Percentiles rank a stretch among this genome's conserved stretches.
These are phyloP conservation scores for sunflower (Helianthus annuus) DNA, from an alignment of 129 eudicot species.

Conservation along the genomic window DNA sequence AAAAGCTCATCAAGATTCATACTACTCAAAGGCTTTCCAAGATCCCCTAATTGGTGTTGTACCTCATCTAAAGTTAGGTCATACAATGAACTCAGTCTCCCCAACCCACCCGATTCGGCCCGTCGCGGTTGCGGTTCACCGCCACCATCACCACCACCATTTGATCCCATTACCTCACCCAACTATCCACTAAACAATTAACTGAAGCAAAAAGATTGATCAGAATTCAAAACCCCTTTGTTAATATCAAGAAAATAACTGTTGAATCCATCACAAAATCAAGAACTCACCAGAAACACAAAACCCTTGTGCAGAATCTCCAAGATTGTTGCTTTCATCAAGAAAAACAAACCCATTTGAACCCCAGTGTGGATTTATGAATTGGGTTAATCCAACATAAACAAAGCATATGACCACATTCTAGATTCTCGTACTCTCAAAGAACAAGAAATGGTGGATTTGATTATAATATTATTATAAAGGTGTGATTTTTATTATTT, in stretches of 20 bases:
- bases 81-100: conserved; percentile 63
- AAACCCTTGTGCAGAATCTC: conserved; percentile 25
- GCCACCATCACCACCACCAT: conserved; percentile 37
- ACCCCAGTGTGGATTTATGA: conserved; percentile 20
- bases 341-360: conserved; percentile 7
- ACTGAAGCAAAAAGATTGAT: not conserved
- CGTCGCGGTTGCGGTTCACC: conserved; percentile 21
- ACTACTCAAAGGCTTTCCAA: conserved; percentile 74
- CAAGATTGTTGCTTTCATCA: conserved; percentile 11
- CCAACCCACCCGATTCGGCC: conserved; percentile 28
- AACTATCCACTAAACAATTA: conserved; percentile 8
- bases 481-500: not conserved
- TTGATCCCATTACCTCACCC: conserved; percentile 72
- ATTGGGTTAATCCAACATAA: conserved; percentile 27
- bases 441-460: conserved; percentile 26
- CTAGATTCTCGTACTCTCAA: conserved; percentile 40
- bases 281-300: conserved; percentile 31
- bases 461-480: not conserved
- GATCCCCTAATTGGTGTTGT: conserved; percentile 60
- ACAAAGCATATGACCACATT: conserved; percentile 39
- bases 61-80: conserved; percentile 71
- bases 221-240: conserved; percentile 11
- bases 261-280: conserved; percentile 4
- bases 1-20: conserved; percentile 83
- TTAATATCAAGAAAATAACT: conserved; percentile 12